Evolutionary conservation across 176 grass and related monocot species (phyloP).

Genomic region (Cenchrus fungigraminus): DNA sequence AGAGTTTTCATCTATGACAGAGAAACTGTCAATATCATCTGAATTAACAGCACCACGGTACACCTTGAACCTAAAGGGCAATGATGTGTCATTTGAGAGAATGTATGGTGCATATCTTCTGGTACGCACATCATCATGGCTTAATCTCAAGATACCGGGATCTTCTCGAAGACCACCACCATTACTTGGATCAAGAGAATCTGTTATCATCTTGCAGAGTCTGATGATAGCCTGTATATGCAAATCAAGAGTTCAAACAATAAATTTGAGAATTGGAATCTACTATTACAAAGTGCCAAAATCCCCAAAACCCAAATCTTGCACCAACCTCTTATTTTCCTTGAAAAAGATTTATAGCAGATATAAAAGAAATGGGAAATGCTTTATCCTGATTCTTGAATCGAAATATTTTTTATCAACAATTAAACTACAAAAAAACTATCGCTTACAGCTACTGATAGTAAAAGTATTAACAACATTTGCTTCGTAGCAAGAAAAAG

Average conservation of each 20-base stretch:
- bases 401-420: constrained; percentile 7
- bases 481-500: constrained; percentile 11
- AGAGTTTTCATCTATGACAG: constrained; percentile 69
- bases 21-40: constrained; percentile 69
- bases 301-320: neutral
- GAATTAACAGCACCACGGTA: constrained; percentile 80
- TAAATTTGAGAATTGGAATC: constrained; percentile 19
- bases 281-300: constrained; percentile 6
- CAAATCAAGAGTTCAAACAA: constrained; percentile 43
- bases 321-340: neutral
- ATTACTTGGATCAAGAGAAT: constrained; percentile 74
- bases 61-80: constrained; percentile 86
- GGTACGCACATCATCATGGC: constrained; percentile 63
- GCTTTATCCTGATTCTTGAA: constrained; percentile 12
- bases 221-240: constrained; percentile 83
- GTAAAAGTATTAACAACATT: neutral
- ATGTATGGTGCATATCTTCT: constrained; percentile 97
- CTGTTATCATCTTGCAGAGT: constrained; percentile 73
- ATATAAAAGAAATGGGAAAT: neutral
- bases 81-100: constrained; percentile 84
- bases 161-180: constrained; percentile 56
- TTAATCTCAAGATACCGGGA: constrained; percentile 60
- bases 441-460: constrained; percentile 12
- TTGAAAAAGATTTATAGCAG: constrained; percentile 39
- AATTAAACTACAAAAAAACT: constrained; percentile 23